Conservation (phyloP, 108 stramenopile genomes). For the Pseudonitzschia delicatissima region DNA sequence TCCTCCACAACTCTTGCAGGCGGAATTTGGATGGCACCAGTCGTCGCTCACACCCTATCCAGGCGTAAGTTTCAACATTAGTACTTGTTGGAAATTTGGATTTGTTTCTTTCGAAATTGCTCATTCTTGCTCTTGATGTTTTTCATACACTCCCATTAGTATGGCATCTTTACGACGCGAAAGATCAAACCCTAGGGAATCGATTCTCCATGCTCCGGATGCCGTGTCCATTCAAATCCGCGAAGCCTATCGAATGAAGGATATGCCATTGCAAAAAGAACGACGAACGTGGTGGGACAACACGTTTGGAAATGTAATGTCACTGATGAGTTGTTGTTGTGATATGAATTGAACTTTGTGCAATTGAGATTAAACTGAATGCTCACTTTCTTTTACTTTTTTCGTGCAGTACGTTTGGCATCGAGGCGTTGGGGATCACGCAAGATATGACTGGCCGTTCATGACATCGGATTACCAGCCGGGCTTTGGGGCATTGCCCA, state of each 20-base stretch:
- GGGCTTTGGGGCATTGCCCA: slow-evolving; percentile 39
- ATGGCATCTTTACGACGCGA: slow-evolving; percentile 11
- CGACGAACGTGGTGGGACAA: slow-evolving; percentile 5
- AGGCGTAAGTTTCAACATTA: neutral
- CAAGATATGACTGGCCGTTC: neutral
- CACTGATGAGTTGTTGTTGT: neutral
- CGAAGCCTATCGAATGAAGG: neutral
- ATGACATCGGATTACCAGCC: slow-evolving; percentile 31
- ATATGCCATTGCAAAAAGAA: neutral
- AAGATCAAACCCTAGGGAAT: neutral
- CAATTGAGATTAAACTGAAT: neutral
- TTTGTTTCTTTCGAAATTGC: neutral
- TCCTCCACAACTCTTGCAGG: neutral
- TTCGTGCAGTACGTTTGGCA: slow-evolving; percentile 11
- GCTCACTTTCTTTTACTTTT: neutral
- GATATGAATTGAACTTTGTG: neutral
- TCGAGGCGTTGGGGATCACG: slow-evolving; percentile 1
- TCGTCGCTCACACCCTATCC: neutral
- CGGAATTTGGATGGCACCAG: slow-evolving; percentile 17
- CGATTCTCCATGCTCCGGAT: slow-evolving; percentile 5
- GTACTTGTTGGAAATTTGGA: neutral
- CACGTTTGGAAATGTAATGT: slow-evolving; percentile 7
- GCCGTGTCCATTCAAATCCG: slow-evolving; percentile 2
- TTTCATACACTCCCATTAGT: neutral
- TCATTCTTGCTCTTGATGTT: neutral